phyloP scores from a whole-genome alignment of 306 rosid genomes.

The Quercus glauca region DNA sequence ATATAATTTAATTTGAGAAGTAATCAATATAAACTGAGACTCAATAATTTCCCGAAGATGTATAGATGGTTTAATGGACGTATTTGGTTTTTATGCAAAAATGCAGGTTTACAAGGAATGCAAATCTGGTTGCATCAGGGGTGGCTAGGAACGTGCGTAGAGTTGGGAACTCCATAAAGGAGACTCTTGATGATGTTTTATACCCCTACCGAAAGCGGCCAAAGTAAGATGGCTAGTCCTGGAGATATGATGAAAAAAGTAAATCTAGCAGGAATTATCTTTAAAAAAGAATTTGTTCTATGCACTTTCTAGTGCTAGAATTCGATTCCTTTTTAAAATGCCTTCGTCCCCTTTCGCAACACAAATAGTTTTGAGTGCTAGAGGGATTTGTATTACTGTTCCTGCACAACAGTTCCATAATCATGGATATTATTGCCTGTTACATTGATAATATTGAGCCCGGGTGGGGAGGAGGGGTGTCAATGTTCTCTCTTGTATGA shows the following conservation, averaged over 20 bases:
- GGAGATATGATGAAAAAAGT: not conserved
- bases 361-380: not conserved
- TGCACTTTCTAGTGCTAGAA: not conserved
- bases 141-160: not conserved
- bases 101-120: conserved; percentile 15
- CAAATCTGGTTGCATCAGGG: not conserved
- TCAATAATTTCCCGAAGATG: not conserved
- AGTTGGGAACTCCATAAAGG: conserved; percentile 6
- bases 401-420: not conserved
- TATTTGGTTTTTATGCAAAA: not conserved
- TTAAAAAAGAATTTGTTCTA: not conserved
- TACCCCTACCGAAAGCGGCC: conserved; percentile 1
- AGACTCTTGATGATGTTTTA: not conserved
- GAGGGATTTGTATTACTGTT: not conserved
- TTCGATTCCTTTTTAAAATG: not conserved
- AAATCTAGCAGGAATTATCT: not conserved
- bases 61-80: not conserved
- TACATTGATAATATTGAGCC: not conserved
- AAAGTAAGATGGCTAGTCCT: not conserved
- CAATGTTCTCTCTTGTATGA: not conserved
- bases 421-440: not conserved
- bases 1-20: not conserved
- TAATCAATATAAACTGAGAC: not conserved
- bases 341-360: not conserved
- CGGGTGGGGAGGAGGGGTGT: not conserved